A percentile compares a stretch with the other conserved stretches of the same genome.
Conservation (phyloP, 108 stramenopile species). For the Pseudonitzschia delicatissima region DNA sequence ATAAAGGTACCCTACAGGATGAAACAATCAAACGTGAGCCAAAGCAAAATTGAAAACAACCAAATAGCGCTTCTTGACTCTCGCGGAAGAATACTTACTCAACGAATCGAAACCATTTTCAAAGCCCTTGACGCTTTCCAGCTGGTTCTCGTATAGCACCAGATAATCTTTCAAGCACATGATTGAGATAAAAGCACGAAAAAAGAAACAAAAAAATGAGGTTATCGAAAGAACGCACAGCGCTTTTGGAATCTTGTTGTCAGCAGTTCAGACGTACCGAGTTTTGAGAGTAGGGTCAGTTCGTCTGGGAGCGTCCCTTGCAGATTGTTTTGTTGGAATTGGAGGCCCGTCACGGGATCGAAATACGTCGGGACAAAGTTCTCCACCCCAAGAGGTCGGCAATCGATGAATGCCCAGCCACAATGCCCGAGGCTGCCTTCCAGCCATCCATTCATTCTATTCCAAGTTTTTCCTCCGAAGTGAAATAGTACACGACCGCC, state of each 20-base stretch:
- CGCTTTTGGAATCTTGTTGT: too few relatives aligned
- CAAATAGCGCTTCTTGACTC: not conserved
- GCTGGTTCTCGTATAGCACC: not conserved
- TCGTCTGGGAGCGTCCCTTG: not conserved
- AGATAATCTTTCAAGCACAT: not conserved
- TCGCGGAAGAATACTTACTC: not conserved
- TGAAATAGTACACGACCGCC: constrained; percentile 2
- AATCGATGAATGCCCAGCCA: not conserved
- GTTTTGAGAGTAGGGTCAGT: not conserved
- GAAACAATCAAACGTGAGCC: not conserved
- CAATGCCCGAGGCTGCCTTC: not conserved
- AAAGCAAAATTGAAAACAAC: not conserved
- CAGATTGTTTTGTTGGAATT: not conserved
- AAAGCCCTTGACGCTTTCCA: not conserved
- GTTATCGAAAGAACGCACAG: not conserved
- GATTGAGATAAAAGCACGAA: not conserved
- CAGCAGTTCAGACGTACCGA: not conserved
- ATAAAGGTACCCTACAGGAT: not conserved
- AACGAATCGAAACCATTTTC: not conserved
- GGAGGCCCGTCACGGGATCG: not conserved
- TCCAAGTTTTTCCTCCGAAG: constrained; percentile 1
- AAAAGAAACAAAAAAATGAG: not conserved
- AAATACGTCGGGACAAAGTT: too few relatives aligned
- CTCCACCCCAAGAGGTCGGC: not conserved
- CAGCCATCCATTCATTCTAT: not conserved